Conservation (phyloP, 2,329 filamentous ascomycete species). For the Capronia americana region DNA sequence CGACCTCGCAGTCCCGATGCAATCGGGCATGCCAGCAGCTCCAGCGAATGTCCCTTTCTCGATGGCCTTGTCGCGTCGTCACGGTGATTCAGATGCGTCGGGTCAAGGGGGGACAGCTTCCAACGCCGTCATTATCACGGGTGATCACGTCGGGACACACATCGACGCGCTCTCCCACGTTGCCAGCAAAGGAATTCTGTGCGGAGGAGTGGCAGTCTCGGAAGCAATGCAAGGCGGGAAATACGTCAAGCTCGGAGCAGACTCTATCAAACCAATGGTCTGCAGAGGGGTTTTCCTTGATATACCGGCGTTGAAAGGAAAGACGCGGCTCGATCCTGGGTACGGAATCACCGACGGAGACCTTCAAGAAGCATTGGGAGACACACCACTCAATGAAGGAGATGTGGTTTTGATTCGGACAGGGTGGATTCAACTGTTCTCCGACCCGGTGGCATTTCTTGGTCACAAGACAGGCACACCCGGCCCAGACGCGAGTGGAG, state of each 20-base stretch:
- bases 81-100: conserved; percentile 2
- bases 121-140: conserved; percentile 19
- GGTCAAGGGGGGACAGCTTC: conserved; percentile 7
- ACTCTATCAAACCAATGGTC: conserved; percentile 19
- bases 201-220: conserved; percentile 12
- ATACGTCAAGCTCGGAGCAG: conserved; percentile 10
- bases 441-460: conserved; percentile 2
- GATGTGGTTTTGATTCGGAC: conserved; percentile 21
- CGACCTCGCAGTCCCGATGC: conserved; percentile 33
- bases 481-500: conserved; percentile 27
- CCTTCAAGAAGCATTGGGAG: conserved; percentile 17
- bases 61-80: conserved; percentile 21
- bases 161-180: conserved; percentile 23
- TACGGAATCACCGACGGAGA: conserved; percentile 20
- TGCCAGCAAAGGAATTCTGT: conserved; percentile 20
- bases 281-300: conserved; percentile 25
- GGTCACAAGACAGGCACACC: conserved; percentile 28
- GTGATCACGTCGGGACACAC: conserved; percentile 26
- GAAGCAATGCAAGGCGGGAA: conserved; percentile 11
- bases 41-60: conserved; percentile 28
- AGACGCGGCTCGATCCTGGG: conserved; percentile 14
- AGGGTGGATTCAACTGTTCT: conserved; percentile 21
- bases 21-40: conserved; percentile 35
- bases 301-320: conserved; percentile 20
- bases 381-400: conserved; percentile 19